Percentiles rank a stretch among this genome's conserved stretches.
phyloP scores from a whole-genome alignment of 805 yeast species.

The Saturnispora sekii region DNA sequence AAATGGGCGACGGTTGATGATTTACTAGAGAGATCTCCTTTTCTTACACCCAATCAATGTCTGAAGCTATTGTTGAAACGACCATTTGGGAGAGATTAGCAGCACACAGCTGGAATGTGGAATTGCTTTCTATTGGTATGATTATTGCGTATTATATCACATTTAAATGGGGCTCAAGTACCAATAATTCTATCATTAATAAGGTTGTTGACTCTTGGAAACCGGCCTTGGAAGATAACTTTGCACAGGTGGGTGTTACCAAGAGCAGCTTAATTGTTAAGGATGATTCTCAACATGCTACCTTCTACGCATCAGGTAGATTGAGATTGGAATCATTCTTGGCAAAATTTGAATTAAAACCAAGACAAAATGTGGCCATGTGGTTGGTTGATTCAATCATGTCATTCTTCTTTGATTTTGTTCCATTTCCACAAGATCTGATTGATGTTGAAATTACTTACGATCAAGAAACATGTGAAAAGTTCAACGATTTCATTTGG shows the following conservation, averaged over 20 bases:
- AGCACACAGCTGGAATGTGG: constrained; percentile 70
- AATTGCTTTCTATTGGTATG: constrained; percentile 44
- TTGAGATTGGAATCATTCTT: constrained; percentile 56
- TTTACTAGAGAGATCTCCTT: not conserved
- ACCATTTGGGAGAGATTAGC: constrained; percentile 48
- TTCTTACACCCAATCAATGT: not conserved
- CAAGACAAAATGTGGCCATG: constrained; percentile 73
- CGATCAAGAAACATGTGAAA: constrained; percentile 31
- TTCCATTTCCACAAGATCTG: constrained; percentile 47
- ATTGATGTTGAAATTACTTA: constrained; percentile 55
- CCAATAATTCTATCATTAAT: constrained; percentile 49
- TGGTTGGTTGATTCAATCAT: constrained; percentile 55
- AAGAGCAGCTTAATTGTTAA: constrained; percentile 38
- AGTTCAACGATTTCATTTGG: constrained; percentile 63
- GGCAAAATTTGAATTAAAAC: constrained; percentile 52
- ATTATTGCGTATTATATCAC: constrained; percentile 39
- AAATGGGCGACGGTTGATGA: not conserved
- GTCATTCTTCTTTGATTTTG: constrained; percentile 46
- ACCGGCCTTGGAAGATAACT: constrained; percentile 53
- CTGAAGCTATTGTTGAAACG: constrained; percentile 49
- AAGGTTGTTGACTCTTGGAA: constrained; percentile 37
- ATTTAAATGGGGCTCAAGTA: constrained; percentile 48
- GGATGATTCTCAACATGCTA: constrained; percentile 54
- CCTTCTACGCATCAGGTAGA: constrained; percentile 84
- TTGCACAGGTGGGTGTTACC: constrained; percentile 65